Evolutionary conservation across 129 eudicot genomes (phyloP).

Genomic region (Centrapalus pauciflorus): DNA sequence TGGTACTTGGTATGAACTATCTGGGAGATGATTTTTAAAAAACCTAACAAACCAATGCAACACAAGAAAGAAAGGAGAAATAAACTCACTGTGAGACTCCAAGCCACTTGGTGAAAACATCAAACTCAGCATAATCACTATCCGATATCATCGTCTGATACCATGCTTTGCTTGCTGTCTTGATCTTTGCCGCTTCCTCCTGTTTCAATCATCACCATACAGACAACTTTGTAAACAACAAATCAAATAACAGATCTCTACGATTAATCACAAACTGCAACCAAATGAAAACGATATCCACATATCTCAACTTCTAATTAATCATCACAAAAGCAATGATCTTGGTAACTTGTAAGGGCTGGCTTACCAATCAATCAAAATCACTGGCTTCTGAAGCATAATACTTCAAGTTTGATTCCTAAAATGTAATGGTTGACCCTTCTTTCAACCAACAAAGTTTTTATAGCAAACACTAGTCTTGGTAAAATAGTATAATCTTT

Average conservation of each 20-base stretch:
- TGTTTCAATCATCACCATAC: conserved; percentile 12
- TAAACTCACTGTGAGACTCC: conserved; percentile 53
- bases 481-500: not conserved
- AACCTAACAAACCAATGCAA: conserved; percentile 12
- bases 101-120: conserved; percentile 63
- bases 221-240: not conserved
- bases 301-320: not conserved
- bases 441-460: not conserved
- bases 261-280: not conserved
- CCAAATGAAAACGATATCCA: not conserved
- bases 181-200: conserved; percentile 57
- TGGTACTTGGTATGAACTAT: conserved; percentile 17
- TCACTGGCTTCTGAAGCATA: not conserved
- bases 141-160: conserved; percentile 73
- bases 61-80: not conserved
- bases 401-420: not conserved
- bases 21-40: not conserved
- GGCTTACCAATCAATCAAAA: not conserved
- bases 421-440: not conserved
- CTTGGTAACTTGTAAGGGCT: not conserved
- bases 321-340: not conserved
- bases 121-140: conserved; percentile 67
- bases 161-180: conserved; percentile 53
- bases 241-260: not conserved
- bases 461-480: not conserved